Conservation (phyloP, 495 filamentous ascomycete genomes). For the Aspergillus ostianus region DNA sequence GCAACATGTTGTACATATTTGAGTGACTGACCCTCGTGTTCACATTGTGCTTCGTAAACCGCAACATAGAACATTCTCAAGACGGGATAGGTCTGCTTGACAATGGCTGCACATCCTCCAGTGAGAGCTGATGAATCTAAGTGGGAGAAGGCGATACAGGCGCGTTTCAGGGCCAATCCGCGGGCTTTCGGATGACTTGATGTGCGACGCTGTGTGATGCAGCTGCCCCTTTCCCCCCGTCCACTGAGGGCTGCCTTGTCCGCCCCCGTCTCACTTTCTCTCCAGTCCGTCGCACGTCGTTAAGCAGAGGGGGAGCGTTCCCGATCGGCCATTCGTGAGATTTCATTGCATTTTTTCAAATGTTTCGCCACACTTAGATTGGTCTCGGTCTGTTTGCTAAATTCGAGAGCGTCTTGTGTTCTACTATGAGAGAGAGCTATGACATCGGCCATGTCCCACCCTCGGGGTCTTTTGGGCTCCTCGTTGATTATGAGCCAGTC, state of each 20-base stretch:
- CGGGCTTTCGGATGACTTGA: conserved; percentile 2
- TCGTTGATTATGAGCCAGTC: background rate
- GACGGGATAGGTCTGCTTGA: background rate
- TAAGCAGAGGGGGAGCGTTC: no score
- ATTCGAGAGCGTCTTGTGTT: background rate
- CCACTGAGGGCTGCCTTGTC: background rate
- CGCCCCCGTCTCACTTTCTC: no score
- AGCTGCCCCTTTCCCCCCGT: background rate
- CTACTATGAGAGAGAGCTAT: background rate
- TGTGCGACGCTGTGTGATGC: background rate
- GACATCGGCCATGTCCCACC: background rate
- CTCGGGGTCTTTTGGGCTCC: background rate
- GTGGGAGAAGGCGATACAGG: background rate
- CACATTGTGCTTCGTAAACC: background rate
- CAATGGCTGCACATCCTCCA: background rate
- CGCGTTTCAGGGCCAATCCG: background rate
- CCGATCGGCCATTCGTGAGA: background rate
- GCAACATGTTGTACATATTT: background rate
- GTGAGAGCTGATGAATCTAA: no score
- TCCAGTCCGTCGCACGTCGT: no score
- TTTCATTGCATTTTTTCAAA: background rate
- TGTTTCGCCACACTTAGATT: background rate
- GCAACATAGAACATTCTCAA: background rate
- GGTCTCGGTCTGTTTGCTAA: no score
- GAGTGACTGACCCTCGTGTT: background rate